phyloP scores from a whole-genome alignment of 176 grass and related monocot species.

The Hordeum marinum region DNA sequence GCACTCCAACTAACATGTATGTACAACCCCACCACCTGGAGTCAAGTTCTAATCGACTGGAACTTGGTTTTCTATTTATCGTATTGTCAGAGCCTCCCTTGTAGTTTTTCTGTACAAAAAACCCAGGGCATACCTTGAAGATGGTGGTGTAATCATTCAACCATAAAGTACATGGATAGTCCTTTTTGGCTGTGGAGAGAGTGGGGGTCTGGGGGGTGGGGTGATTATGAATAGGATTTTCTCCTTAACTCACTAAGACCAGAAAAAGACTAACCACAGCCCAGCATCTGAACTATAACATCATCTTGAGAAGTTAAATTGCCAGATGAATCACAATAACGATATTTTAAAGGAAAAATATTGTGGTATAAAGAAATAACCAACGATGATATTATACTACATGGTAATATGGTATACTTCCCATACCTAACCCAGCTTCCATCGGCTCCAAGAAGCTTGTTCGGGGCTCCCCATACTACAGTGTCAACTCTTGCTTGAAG shows the following conservation, averaged over 20 bases:
- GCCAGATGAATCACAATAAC: background rate
- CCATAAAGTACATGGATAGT: background rate
- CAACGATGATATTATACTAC: background rate
- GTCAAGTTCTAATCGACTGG: background rate
- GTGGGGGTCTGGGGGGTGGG: background rate
- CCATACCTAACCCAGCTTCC: conserved; percentile 97
- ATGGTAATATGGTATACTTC: background rate
- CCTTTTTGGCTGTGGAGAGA: background rate
- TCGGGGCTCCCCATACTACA: conserved; percentile 94
- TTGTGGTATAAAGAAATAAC: background rate
- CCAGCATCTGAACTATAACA: background rate
- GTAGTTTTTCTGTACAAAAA: background rate
- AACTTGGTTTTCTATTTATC: background rate
- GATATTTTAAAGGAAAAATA: background rate
- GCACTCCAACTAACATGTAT: background rate
- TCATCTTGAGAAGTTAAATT: background rate
- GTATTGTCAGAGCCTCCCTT: background rate
- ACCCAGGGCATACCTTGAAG: background rate
- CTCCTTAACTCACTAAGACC: background rate
- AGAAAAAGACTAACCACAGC: background rate
- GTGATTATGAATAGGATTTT: background rate
- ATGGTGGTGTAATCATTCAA: background rate
- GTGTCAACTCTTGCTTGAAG: conserved; percentile 93
- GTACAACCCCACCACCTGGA: background rate
- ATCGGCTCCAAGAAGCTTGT: conserved; percentile 93